Conservation (phyloP, 2,329 filamentous ascomycete species). For the Canariomyces notabilis region DNA sequence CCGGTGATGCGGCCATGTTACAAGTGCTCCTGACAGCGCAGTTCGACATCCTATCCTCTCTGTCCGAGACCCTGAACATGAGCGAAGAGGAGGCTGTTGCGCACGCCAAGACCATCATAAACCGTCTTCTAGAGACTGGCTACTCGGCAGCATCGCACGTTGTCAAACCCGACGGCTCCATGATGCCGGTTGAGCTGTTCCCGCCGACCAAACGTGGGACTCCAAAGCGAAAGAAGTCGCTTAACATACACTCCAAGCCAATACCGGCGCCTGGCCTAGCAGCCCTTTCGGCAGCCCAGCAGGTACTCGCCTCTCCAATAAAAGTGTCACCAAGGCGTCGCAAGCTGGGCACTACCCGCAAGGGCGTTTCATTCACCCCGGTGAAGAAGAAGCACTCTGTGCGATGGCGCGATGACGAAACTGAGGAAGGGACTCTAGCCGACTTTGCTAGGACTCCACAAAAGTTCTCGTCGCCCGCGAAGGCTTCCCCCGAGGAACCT, state of each 20-base stretch:
- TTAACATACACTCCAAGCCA: constrained; percentile 38
- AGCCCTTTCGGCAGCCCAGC: constrained; percentile 29
- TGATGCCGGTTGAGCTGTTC: constrained; percentile 58
- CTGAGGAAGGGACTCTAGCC: constrained; percentile 75
- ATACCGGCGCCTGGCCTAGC: constrained; percentile 41
- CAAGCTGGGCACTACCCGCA: constrained; percentile 58
- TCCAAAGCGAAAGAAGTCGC: constrained; percentile 64
- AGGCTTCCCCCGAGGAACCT: constrained; percentile 44
- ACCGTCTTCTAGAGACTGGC: constrained; percentile 71
- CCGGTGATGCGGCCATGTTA: constrained; percentile 69
- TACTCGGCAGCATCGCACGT: constrained; percentile 72
- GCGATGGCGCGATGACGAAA: constrained; percentile 84
- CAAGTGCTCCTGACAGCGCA: constrained; percentile 84
- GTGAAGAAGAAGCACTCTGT: constrained; percentile 74
- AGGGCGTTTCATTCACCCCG: constrained; percentile 75
- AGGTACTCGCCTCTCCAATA: constrained; percentile 56
- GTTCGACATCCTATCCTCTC: constrained; percentile 81
- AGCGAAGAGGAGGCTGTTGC: constrained; percentile 76
- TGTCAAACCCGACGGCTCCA: constrained; percentile 78
- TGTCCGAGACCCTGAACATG: constrained; percentile 78
- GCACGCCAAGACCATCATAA: constrained; percentile 71
- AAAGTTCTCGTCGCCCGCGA: constrained; percentile 56
- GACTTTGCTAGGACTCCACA: constrained; percentile 91
- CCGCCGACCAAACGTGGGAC: constrained; percentile 69
- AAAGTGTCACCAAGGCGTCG: constrained; percentile 78